Base-by-base conservation (phyloP, 305 asterid species). In the Fraxinus sp. region DNA sequence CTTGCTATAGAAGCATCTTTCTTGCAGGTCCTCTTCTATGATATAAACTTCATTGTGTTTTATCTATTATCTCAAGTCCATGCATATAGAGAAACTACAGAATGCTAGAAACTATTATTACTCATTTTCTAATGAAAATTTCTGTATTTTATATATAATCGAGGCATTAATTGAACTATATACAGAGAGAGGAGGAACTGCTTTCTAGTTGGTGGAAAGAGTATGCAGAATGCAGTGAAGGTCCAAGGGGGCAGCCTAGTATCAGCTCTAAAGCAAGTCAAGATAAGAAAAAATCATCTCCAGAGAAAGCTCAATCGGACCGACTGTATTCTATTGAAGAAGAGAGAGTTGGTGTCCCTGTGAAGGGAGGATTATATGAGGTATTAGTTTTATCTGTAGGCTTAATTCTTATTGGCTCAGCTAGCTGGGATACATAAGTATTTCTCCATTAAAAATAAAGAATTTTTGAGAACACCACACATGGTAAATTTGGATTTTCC, bases 331-430 rank as follows among this genome's bases (percentile, higher is more conserved):
- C 87, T 18, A 72, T 76, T 71, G 99, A 93, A 87, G 98, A 90
- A 88, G 98, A 94, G 89, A 92, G 99, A 90, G 98, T 94, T 46
- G 99, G 99, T 84, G 98, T 94, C 76, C 99, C 99, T 57, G 98
- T 96, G 78, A 96, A 96, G 82, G 98, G 99, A 82, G 98, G 99
- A 22, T 84, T 96, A 81, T 92, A 96, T 80, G 99, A 96, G 99
- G 99, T 94, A 88, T 74, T 73, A 57, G 73, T 55, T 79, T 79
- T 30, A 71, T 71, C 11, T 1, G 39, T 71, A 26, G 22, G 11
- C 24, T 26, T 30, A 28, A 28, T 68, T 68, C 39, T 14, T 71
- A 71, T 32, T 30, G 41, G 39, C 22, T 71, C 44, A 71, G 10
- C 41, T 71, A 32, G 76, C 41, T 64, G 73, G 73, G 35, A 64